Evolutionary conservation across 2,329 filamentous ascomycete species (phyloP).

Genomic region (Phialemonium atrogriseum): DNA sequence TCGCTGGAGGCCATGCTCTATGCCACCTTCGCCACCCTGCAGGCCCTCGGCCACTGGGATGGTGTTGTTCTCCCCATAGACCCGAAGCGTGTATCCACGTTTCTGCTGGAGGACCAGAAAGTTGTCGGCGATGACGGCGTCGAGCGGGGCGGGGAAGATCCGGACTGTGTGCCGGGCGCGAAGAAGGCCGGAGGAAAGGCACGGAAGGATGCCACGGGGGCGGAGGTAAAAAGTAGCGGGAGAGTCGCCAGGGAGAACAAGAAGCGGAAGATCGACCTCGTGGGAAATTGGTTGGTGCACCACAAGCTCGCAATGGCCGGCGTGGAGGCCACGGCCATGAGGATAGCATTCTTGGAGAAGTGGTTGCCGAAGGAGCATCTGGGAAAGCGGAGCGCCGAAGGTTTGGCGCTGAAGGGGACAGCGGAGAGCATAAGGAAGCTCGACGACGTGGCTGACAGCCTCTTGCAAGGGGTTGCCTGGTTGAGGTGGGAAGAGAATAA

Average conservation of each 20-base stretch:
- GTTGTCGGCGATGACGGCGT: neutral
- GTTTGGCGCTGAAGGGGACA: conserved; percentile 10
- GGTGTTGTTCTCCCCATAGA: conserved; percentile 40
- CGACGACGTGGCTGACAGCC: conserved; percentile 73
- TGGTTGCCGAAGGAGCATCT: conserved; percentile 10
- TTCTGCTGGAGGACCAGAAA: conserved; percentile 36
- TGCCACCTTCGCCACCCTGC: conserved; percentile 54
- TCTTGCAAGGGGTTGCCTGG: conserved; percentile 72
- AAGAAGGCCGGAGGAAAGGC: neutral
- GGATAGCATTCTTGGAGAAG: conserved; percentile 23
- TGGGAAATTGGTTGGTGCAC: conserved; percentile 42
- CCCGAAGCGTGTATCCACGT: conserved; percentile 46
- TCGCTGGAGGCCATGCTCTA: conserved; percentile 77
- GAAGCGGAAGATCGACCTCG: conserved; percentile 55
- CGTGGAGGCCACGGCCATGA: conserved; percentile 24
- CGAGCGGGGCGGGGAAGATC: too few relatives aligned
- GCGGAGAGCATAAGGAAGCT: conserved; percentile 44
- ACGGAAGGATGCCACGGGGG: conserved; percentile 2
- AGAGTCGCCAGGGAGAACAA: conserved; percentile 32
- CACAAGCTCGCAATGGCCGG: too few relatives aligned
- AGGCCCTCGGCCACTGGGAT: conserved; percentile 30
- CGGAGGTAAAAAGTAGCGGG: conserved; percentile 16
- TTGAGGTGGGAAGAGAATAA: conserved; percentile 62
- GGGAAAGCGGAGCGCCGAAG: too few relatives aligned
- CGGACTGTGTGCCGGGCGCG: neutral